Evolutionary conservation across 805 yeast genomes (phyloP).

Genomic region (Candida glaebosa): DNA sequence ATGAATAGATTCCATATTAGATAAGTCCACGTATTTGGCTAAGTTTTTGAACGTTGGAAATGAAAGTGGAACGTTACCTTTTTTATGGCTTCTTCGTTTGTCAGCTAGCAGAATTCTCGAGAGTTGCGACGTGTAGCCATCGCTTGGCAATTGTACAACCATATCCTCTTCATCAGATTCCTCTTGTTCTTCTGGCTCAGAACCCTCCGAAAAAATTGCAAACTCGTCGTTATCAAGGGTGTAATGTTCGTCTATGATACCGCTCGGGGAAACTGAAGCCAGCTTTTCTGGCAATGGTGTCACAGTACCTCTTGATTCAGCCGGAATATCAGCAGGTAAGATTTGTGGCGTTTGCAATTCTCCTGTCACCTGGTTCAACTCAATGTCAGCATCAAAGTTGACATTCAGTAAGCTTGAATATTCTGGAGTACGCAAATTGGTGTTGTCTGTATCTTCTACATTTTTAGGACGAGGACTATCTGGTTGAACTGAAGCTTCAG

Average conservation of each 20-base stretch:
- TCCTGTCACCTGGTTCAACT: background rate
- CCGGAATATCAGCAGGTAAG: background rate
- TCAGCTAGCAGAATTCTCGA: background rate
- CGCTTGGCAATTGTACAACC: too few species aligned
- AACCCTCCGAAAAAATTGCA: conserved; percentile 4
- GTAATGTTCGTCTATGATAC: conserved; percentile 12
- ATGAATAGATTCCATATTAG: conserved; percentile 8
- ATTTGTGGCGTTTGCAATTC: background rate
- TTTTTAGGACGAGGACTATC: too few species aligned
- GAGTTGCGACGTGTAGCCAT: too few species aligned
- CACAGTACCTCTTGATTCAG: background rate
- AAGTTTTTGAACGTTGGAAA: conserved; percentile 1
- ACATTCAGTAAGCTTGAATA: background rate
- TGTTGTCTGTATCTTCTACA: too few species aligned
- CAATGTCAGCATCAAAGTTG: background rate
- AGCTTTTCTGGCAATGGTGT: background rate
- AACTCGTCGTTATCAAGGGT: conserved; percentile 9
- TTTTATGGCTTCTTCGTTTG: background rate
- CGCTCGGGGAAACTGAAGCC: conserved; percentile 4
- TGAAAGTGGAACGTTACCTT: conserved; percentile 2
- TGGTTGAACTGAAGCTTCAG: too few species aligned
- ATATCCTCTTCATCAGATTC: background rate
- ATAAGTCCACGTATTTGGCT: conserved; percentile 1
- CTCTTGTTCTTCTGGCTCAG: conserved; percentile 3
- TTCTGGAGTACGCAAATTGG: background rate